phyloP scores from a whole-genome alignment of 139 green algal species.

The Chlorella sp. region DNA sequence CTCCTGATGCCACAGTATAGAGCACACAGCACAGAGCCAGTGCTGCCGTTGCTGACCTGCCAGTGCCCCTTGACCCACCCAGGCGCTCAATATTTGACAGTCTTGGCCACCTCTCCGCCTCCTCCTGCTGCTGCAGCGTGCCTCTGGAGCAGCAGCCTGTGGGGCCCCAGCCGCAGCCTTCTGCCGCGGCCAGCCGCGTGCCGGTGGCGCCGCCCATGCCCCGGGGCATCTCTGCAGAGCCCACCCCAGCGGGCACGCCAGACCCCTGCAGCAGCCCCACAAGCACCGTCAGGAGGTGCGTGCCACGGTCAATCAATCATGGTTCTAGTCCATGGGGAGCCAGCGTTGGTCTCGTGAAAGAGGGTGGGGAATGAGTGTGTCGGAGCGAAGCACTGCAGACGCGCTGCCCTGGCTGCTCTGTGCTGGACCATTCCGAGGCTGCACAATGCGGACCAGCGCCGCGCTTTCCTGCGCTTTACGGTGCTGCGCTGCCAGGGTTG shows the following conservation, averaged over 20 bases:
- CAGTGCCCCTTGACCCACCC: neutral
- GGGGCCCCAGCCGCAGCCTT: neutral
- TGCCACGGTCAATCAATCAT: too few species aligned
- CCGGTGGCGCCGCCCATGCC: neutral
- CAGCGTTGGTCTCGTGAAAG: too few species aligned
- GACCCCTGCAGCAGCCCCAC: constrained; percentile 29
- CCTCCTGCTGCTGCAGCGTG: neutral
- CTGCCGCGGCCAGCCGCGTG: neutral
- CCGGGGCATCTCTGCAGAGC: neutral
- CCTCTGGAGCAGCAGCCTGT: neutral
- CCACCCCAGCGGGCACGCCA: constrained; percentile 19
- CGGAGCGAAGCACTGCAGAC: too few species aligned
- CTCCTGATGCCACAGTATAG: neutral
- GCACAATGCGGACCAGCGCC: too few species aligned
- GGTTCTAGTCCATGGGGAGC: too few species aligned
- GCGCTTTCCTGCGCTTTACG: neutral
- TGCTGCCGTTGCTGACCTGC: too few species aligned
- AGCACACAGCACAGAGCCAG: too few species aligned
- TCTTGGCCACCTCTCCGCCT: neutral
- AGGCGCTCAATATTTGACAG: neutral
- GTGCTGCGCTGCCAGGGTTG: neutral
- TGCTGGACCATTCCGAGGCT: too few species aligned
- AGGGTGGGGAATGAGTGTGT: too few species aligned
- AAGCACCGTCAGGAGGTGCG: constrained; percentile 24
- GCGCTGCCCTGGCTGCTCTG: too few species aligned